Evolutionary conservation across 2,329 filamentous ascomycete genomes (phyloP).

Genomic region (Diplocarpon rosae): DNA sequence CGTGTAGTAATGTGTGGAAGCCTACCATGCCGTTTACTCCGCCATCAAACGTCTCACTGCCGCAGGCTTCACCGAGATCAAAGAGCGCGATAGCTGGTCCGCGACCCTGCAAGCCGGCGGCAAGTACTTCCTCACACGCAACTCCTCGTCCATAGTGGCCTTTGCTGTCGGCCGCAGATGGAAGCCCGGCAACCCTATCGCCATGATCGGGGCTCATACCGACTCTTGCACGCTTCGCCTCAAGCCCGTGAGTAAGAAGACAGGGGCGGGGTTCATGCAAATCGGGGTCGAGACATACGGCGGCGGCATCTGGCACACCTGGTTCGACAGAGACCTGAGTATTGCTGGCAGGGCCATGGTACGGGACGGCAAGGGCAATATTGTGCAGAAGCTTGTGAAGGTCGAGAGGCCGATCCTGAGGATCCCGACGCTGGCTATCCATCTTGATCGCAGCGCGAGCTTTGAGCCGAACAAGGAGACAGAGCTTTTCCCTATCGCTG

Average conservation of each 20-base stretch:
- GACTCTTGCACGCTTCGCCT: constrained; percentile 86
- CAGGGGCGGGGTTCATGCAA: constrained; percentile 77
- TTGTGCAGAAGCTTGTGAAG: constrained; percentile 78
- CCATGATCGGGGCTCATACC: constrained; percentile 92
- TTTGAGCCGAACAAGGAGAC: constrained; percentile 97
- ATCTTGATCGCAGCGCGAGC: constrained; percentile 73
- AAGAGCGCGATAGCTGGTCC: constrained; percentile 84
- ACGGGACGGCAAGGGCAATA: constrained; percentile 58
- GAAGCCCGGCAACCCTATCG: constrained; percentile 80
- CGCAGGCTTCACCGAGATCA: constrained; percentile 80
- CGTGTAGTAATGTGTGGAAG: constrained; percentile 34
- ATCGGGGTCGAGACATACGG: constrained; percentile 95
- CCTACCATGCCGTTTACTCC: constrained; percentile 85
- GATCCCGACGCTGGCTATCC: constrained; percentile 88
- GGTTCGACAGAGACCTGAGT: constrained; percentile 91
- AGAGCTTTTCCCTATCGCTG: constrained; percentile 87
- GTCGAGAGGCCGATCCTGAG: constrained; percentile 82
- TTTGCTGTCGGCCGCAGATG: constrained; percentile 87
- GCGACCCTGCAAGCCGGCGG: constrained; percentile 70
- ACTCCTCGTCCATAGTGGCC: constrained; percentile 82
- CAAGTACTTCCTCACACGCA: constrained; percentile 93
- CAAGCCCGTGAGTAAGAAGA: constrained; percentile 90
- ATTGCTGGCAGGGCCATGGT: constrained; percentile 85
- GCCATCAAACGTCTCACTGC: constrained; percentile 65
- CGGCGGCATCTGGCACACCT: constrained; percentile 94